These are phyloP conservation scores for Oleoguttula mirabilis DNA, from an alignment of 495 filamentous ascomycete genomes.

Conservation along the genomic window DNA sequence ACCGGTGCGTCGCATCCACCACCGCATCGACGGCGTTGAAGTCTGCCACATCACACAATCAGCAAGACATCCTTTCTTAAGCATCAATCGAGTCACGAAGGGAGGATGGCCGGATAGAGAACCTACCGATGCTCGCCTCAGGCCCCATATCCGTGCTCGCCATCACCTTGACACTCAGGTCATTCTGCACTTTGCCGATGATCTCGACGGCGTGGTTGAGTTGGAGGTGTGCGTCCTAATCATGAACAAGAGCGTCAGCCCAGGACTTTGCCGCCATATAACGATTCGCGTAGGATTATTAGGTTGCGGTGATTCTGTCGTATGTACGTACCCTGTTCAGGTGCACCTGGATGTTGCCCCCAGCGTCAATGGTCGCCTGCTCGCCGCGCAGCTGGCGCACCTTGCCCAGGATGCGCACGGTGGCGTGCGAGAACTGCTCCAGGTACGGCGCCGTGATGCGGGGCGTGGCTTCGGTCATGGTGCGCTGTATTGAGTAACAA, in stretches of 20 bases:
- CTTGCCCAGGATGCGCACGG: slow-evolving; percentile 77
- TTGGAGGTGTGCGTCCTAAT: slow-evolving; percentile 64
- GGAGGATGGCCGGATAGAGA: too few relatives aligned
- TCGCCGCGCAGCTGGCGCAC: slow-evolving; percentile 71
- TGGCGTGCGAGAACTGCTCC: slow-evolving; percentile 32
- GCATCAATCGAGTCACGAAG: neutral
- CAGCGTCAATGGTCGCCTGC: slow-evolving; percentile 62
- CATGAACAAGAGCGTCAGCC: too few relatives aligned
- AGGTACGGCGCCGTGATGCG: slow-evolving; percentile 33
- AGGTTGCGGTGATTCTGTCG: too few relatives aligned
- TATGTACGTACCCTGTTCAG: slow-evolving; percentile 51
- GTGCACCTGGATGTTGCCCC: slow-evolving; percentile 57
- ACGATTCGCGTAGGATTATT: too few relatives aligned
- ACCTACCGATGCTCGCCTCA: slow-evolving; percentile 45
- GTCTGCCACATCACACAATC: slow-evolving; percentile 45
- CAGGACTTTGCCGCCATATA: too few relatives aligned
- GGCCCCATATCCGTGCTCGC: slow-evolving; percentile 68
- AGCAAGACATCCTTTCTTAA: neutral
- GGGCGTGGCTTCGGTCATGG: slow-evolving; percentile 31
- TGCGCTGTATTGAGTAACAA: neutral
- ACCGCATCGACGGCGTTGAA: slow-evolving; percentile 67
- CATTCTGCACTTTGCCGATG: slow-evolving; percentile 79
- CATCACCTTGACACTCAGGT: slow-evolving; percentile 63
- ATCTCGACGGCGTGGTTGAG: slow-evolving; percentile 74
- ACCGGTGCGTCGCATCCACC: slow-evolving; percentile 77